Evolutionary conservation across 2,329 filamentous ascomycete species (phyloP).

Genomic region (Clarireedia sp.): DNA sequence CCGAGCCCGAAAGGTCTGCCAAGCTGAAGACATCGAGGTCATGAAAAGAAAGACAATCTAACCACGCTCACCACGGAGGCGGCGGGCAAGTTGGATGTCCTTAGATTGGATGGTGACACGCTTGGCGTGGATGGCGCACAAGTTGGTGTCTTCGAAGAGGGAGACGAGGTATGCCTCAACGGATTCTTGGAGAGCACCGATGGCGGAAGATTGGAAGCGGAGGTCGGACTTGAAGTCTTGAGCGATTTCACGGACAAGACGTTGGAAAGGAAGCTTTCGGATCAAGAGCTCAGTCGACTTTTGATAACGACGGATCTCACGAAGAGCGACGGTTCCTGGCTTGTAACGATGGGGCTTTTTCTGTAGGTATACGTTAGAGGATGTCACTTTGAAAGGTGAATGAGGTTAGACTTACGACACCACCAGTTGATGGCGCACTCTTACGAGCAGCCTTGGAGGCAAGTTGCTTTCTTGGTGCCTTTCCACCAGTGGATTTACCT

Average conservation of each 20-base stretch:
- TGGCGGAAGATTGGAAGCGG: conserved; percentile 97
- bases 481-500: conserved; percentile 69
- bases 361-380: not conserved
- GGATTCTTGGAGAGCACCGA: conserved; percentile 95
- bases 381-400: not conserved
- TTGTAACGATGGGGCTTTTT: conserved; percentile 67
- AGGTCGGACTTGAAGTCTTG: conserved; percentile 93
- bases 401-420: conserved; percentile 2
- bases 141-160: conserved; percentile 96
- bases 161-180: conserved; percentile 98
- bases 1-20: conserved; percentile 11
- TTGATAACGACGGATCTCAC: conserved; percentile 98
- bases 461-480: conserved; percentile 88
- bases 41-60: conserved; percentile 38
- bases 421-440: conserved; percentile 82
- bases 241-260: conserved; percentile 93
- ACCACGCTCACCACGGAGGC: conserved; percentile 89
- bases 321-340: conserved; percentile 90
- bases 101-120: conserved; percentile 82
- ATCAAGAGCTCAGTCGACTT: conserved; percentile 94
- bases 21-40: conserved; percentile 13
- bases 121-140: conserved; percentile 98
- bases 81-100: conserved; percentile 93
- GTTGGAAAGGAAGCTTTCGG: conserved; percentile 96
- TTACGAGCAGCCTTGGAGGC: conserved; percentile 97